Conservation (phyloP, 768 basidiomycete species). For the Austroboletus eburneus region DNA sequence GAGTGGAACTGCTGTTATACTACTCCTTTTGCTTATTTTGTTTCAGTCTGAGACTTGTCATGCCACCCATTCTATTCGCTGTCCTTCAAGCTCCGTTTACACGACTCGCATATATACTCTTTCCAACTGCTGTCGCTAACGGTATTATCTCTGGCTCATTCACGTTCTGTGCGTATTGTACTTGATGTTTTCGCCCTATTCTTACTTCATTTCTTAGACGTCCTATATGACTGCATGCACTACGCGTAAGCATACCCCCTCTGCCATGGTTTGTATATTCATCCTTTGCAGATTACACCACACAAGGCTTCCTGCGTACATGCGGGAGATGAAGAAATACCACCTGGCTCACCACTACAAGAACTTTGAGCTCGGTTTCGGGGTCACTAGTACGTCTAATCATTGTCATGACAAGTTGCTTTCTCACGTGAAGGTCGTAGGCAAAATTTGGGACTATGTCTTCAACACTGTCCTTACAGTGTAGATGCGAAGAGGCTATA, state of each 20-base stretch:
- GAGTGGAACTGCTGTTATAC: constrained; percentile 18
- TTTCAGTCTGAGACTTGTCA: constrained; percentile 81
- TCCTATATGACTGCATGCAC: constrained; percentile 88
- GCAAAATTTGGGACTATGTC: constrained; percentile 92
- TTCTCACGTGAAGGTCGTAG: constrained; percentile 32
- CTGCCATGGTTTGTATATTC: not conserved
- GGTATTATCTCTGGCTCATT: constrained; percentile 83
- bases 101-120: constrained; percentile 71
- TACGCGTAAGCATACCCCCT: constrained; percentile 62
- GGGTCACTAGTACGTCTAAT: constrained; percentile 74
- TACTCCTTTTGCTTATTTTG: constrained; percentile 4
- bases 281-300: constrained; percentile 63
- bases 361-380: constrained; percentile 96
- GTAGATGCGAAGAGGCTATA: constrained; percentile 26
- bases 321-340: constrained; percentile 94
- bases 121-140: constrained; percentile 83
- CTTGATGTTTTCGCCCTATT: not conserved
- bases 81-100: constrained; percentile 83
- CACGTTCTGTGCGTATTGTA: constrained; percentile 57
- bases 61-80: constrained; percentile 88
- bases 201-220: constrained; percentile 43
- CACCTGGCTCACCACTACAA: constrained; percentile 98
- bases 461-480: constrained; percentile 80
- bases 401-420: not conserved
- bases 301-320: constrained; percentile 77